phyloP scores from a whole-genome alignment of 805 yeast genomes.

The Saturnispora kantuleensis region DNA sequence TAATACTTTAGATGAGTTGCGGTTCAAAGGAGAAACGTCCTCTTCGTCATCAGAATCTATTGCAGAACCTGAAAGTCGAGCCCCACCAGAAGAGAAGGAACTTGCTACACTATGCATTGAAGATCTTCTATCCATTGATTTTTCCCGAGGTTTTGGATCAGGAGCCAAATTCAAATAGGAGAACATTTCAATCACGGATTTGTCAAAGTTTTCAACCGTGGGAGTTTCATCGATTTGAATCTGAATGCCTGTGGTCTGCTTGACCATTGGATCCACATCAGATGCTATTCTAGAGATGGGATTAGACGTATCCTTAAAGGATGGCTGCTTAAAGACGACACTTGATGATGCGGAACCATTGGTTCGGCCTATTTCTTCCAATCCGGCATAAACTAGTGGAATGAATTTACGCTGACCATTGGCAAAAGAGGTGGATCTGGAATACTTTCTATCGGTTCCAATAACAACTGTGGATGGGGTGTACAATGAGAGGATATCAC shows the following conservation, averaged over 20 bases:
- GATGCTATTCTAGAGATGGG: too few relatives aligned
- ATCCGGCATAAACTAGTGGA: slow-evolving; percentile 21
- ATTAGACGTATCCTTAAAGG: too few relatives aligned
- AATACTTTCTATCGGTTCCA: slow-evolving; percentile 21
- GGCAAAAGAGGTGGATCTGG: slow-evolving; percentile 22
- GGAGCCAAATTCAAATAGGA: slow-evolving; percentile 3
- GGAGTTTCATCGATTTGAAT: slow-evolving; percentile 6
- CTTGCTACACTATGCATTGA: slow-evolving; percentile 4
- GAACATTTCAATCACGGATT: background rate
- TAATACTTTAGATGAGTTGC: background rate
- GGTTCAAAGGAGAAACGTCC: background rate
- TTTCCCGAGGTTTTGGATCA: slow-evolving; percentile 5
- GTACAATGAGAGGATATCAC: slow-evolving; percentile 47
- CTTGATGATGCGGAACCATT: background rate
- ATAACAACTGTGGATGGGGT: slow-evolving; percentile 48
- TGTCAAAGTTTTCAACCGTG: background rate
- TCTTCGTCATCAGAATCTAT: slow-evolving; percentile 5
- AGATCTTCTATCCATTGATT: slow-evolving; percentile 2
- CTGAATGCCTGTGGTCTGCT: slow-evolving; percentile 1
- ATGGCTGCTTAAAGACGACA: slow-evolving; percentile 17
- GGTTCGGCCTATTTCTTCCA: slow-evolving; percentile 7
- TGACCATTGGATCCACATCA: background rate
- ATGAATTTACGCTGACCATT: slow-evolving; percentile 18
- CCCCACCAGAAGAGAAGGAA: slow-evolving; percentile 5
- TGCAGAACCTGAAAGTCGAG: background rate